A percentile compares a stretch with the other conserved stretches of the same genome.
These are phyloP conservation scores for Termitomyces sp. DNA, from an alignment of 768 basidiomycete species.

Conservation along the genomic window DNA sequence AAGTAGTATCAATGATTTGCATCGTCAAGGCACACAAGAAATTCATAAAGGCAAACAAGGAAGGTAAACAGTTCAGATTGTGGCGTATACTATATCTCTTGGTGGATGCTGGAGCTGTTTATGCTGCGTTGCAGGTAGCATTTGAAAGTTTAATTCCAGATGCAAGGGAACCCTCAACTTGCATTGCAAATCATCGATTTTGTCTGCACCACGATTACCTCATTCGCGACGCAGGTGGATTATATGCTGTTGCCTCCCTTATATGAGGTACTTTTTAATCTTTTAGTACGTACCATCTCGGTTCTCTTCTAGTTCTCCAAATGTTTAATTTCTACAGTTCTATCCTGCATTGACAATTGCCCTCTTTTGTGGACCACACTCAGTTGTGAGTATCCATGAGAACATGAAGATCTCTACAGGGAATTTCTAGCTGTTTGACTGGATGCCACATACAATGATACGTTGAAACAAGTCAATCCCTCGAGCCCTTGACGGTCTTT, in stretches of 20 bases:
- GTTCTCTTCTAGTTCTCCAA: not conserved
- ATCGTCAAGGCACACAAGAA: not conserved
- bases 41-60: not conserved
- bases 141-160: not conserved
- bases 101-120: not conserved
- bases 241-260: too few species aligned
- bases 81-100: not conserved
- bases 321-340: not conserved
- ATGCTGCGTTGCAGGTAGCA: not conserved
- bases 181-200: fast-evolving
- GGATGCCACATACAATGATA: too few species aligned
- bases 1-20: not conserved
- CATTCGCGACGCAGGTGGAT: too few species aligned
- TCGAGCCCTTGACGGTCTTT: too few species aligned
- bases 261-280: not conserved
- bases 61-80: not conserved
- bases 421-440: not conserved
- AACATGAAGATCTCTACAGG: not conserved
- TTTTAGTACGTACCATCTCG: not conserved
- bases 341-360: not conserved
- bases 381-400: not conserved
- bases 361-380: not conserved
- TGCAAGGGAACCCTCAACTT: not conserved
- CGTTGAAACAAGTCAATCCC: too few species aligned
- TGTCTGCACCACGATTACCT: not conserved